These are phyloP conservation scores for Mycothermus thermophilus DNA, from an alignment of 495 filamentous ascomycete genomes.

Conservation along the genomic window DNA sequence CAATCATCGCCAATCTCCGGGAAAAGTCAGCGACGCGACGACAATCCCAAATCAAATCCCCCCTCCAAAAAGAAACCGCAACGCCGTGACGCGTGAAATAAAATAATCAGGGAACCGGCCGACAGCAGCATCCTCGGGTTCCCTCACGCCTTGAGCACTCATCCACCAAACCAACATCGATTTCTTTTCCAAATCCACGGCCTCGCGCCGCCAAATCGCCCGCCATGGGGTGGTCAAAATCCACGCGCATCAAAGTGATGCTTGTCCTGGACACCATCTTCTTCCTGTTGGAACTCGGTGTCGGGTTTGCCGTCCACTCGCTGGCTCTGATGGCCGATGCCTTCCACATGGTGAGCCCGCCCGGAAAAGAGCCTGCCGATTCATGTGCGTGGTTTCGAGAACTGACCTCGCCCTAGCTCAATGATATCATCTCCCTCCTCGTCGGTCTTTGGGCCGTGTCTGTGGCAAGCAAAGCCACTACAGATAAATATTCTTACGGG, in stretches of 20 bases:
- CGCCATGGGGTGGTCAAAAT: conserved; percentile 82
- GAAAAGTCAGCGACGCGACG: too few relatives aligned
- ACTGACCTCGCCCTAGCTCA: too few relatives aligned
- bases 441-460: conserved; percentile 94
- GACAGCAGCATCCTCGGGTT: too few relatives aligned
- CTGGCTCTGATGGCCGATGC: conserved; percentile 90
- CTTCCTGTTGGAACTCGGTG: conserved; percentile 76
- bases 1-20: too few relatives aligned
- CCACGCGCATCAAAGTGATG: conserved; percentile 80
- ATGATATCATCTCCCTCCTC: conserved; percentile 86
- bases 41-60: too few relatives aligned
- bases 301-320: conserved; percentile 75
- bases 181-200: background rate
- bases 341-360: conserved; percentile 75
- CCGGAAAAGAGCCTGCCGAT: too few relatives aligned
- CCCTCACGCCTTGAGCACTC: too few relatives aligned
- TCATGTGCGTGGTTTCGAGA: too few relatives aligned
- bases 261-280: conserved; percentile 80
- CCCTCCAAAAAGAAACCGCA: too few relatives aligned
- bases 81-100: too few relatives aligned
- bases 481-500: conserved; percentile 86
- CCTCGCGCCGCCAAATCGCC: background rate
- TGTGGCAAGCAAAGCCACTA: conserved; percentile 63
- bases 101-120: too few relatives aligned
- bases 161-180: too few relatives aligned